phyloP scores from a whole-genome alignment of 2,329 filamentous ascomycete species.

The Colletotrichum ledebouriae region DNA sequence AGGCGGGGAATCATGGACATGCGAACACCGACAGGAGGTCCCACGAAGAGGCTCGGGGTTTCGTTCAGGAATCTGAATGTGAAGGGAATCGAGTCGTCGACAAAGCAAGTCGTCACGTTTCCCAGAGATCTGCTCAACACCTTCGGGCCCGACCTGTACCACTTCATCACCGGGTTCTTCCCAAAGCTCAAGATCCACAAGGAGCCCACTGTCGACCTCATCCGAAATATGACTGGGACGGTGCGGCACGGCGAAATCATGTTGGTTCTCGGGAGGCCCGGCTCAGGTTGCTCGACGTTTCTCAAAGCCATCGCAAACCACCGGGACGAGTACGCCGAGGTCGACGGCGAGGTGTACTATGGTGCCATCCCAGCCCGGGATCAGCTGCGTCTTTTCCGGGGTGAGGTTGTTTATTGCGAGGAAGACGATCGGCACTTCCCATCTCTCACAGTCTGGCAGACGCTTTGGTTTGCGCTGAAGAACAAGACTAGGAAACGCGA shows the following conservation, averaged over 20 bases:
- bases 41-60: conserved; percentile 83
- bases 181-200: conserved; percentile 48
- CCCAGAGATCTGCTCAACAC: conserved; percentile 82
- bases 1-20: conserved; percentile 83
- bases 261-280: conserved; percentile 74
- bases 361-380: conserved; percentile 78
- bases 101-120: conserved; percentile 78
- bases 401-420: conserved; percentile 83
- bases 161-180: conserved; percentile 62
- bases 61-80: conserved; percentile 83
- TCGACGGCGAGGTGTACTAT: conserved; percentile 79
- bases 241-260: conserved; percentile 55
- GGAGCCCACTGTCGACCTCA: conserved; percentile 47
- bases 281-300: conserved; percentile 82
- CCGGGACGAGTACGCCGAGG: conserved; percentile 72
- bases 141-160: conserved; percentile 84
- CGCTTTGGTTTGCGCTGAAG: conserved; percentile 79
- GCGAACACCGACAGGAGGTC: conserved; percentile 71
- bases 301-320: conserved; percentile 82
- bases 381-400: conserved; percentile 77
- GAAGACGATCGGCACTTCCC: conserved; percentile 85
- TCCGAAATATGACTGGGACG: conserved; percentile 52
- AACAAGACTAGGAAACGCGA: conserved; percentile 81
- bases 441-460: conserved; percentile 81
- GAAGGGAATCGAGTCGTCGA: conserved; percentile 75